Percentiles rank a stretch among this genome's conserved stretches.
These are phyloP conservation scores for Pachysandra terminalis DNA, from an alignment of 164 flowering plant species.

Conservation along the genomic window DNA sequence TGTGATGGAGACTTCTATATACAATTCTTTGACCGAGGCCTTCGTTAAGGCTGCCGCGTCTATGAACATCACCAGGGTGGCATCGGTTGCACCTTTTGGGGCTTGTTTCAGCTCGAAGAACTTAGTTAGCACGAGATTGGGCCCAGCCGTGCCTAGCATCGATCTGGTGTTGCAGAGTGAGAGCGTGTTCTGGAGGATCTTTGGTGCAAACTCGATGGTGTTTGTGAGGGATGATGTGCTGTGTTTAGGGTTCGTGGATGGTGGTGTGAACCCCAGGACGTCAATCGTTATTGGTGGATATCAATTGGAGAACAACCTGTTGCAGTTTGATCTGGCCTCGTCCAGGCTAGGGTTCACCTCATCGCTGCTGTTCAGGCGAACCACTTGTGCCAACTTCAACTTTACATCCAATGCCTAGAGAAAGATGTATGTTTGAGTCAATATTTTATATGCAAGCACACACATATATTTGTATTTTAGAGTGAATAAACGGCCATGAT, in stretches of 20 bases:
- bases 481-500: too few species aligned
- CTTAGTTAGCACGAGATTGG: conserved; percentile 26
- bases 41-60: conserved; percentile 18
- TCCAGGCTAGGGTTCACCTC: too few species aligned
- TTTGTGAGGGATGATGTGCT: conserved; percentile 18
- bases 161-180: conserved; percentile 33
- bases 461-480: too few species aligned
- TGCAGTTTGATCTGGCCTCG: too few species aligned
- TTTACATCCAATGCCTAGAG: conserved; percentile 18
- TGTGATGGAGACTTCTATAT: conserved; percentile 43
- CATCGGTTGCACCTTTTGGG: background rate
- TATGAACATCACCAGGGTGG: conserved; percentile 25
- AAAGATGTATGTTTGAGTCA: too few species aligned
- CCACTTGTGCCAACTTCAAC: conserved; percentile 38
- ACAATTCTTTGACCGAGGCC: conserved; percentile 28
- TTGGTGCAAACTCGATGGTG: conserved; percentile 41
- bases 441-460: too few species aligned
- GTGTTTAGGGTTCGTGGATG: conserved; percentile 44
- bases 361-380: conserved; percentile 26
- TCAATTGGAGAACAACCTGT: too few species aligned
- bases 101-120: conserved; percentile 26
- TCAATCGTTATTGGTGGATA: conserved; percentile 46
- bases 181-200: too few species aligned
- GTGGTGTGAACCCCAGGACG: conserved; percentile 31
- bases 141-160: conserved; percentile 36